Evolutionary conservation across 257 asterid genomes (phyloP).

Genomic region (Rauvolfia tetraphylla): DNA sequence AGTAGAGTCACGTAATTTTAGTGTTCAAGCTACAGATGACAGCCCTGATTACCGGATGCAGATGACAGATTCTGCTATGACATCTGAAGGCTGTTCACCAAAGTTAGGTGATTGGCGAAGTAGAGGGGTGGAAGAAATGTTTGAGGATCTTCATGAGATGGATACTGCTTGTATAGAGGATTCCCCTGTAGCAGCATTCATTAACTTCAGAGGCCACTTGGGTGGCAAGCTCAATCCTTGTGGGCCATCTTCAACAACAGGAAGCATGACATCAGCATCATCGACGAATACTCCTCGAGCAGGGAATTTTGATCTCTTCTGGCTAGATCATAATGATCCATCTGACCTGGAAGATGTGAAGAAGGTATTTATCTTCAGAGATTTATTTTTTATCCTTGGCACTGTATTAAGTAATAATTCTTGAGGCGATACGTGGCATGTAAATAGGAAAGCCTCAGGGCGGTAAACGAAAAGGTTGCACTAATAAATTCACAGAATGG

Average conservation of each 20-base stretch:
- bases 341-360: conserved; percentile 71
- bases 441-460: not conserved
- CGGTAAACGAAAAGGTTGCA: not conserved
- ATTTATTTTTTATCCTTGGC: conserved; percentile 11
- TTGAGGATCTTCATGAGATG: conserved; percentile 98
- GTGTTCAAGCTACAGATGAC: conserved; percentile 44
- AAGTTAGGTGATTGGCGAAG: conserved; percentile 62
- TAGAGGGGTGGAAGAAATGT: conserved; percentile 86
- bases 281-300: conserved; percentile 88
- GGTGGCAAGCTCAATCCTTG: conserved; percentile 60
- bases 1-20: conserved; percentile 54
- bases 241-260: conserved; percentile 87
- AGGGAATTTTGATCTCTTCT: conserved; percentile 64
- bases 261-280: conserved; percentile 82
- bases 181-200: conserved; percentile 49
- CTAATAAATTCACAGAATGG: not conserved
- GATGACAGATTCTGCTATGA: conserved; percentile 35
- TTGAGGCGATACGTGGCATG: not conserved
- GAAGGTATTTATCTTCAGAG: conserved; percentile 54
- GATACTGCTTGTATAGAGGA: conserved; percentile 96
- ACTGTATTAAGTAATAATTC: not conserved
- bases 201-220: conserved; percentile 66
- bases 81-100: conserved; percentile 67
- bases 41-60: conserved; percentile 53
- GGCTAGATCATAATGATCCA: conserved; percentile 64